Evolutionary conservation across 1,284 basidiomycete species (phyloP), one percentile per base, ranked within the genome.

Genomic region (Trichosporon coremiiforme): DNA sequence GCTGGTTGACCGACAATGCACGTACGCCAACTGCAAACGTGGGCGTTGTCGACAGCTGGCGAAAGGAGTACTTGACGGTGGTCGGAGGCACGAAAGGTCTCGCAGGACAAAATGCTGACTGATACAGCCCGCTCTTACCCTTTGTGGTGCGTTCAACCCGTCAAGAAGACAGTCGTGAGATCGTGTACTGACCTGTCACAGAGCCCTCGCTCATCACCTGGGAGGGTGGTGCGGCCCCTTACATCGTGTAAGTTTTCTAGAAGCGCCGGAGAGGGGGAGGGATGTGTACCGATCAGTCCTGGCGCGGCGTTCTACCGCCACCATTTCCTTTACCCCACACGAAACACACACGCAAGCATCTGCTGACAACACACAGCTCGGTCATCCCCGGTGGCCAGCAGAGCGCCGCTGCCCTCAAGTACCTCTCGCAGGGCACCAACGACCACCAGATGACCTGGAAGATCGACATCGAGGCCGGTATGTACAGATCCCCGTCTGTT

Each of bases 171-270:
- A 12, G 8, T 20, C 20, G 33, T n/a, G 41, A 25, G 33, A 36
- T 68, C 31, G 66, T 31, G 71, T 20, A 65, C 66, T 68, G 55
- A 74, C 60, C 45, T 1, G 10, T 35, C 29, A 4, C 72, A 82
- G 81, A 80, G 70, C 81, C 81, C 66, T 73, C 73, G 17, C 68
- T 67, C 12, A 60, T 83, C 71, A 66, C 74, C 17, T 79, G 76
- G 73, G 67, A 72, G 35, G 79, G 76, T 25, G 80, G 80, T 70
- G 73, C 67, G 15, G 45, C 72, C 33, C 80, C 80, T 41, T 83
- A 71, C 79, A 79, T 80, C 68, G 69, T 83, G 81, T 83, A 66
- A 79, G 81, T 81, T 17, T 17, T n/a, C n/a, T 62, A 31, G 29
- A 62, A 35, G 2, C 57, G n/a, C 31, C 5, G 3, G 17, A 17